Evolutionary conservation across 306 rosid species (phyloP).

Genomic region (Acmispon strigosus): DNA sequence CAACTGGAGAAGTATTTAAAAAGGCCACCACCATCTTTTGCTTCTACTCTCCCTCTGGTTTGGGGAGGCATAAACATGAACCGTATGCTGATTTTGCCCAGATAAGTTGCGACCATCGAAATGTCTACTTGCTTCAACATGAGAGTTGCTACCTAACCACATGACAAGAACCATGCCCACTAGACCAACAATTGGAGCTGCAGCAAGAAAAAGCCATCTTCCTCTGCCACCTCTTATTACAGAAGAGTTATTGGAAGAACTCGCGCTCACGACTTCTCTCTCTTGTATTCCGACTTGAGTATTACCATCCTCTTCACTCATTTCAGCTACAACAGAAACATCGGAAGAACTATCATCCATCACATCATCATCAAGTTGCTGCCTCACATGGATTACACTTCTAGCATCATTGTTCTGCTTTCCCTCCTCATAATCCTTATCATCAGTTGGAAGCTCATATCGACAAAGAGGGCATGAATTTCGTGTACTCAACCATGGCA

Average conservation of each 20-base stretch:
- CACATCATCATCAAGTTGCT: conserved; percentile 33
- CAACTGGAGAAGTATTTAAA: conserved; percentile 29
- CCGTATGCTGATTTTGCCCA: conserved; percentile 31
- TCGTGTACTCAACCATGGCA: conserved; percentile 86
- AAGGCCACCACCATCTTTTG: conserved; percentile 87
- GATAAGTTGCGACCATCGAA: conserved; percentile 17
- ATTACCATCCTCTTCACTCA: conserved; percentile 29
- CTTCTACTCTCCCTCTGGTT: conserved; percentile 62
- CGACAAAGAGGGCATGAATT: conserved; percentile 96
- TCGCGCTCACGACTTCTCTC: conserved; percentile 11
- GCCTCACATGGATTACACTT: conserved; percentile 32
- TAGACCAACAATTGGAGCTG: conserved; percentile 85
- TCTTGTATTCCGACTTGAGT: conserved; percentile 24
- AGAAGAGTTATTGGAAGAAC: conserved; percentile 28
- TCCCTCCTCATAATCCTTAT: conserved; percentile 77
- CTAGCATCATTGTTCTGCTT: conserved; percentile 36
- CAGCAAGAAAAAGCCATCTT: conserved; percentile 77
- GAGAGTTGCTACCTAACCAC: conserved; percentile 80
- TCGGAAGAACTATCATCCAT: conserved; percentile 39
- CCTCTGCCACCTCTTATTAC: conserved; percentile 44
- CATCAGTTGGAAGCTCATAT: conserved; percentile 90
- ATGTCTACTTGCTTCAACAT: conserved; percentile 34
- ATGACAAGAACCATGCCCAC: conserved; percentile 76
- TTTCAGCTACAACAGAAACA: conserved; percentile 38
- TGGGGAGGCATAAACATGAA: conserved; percentile 29